Evolutionary conservation across 78 protist genomes (phyloP), one percentile per base, ranked within the genome.

Genomic region (Bodo saltans): DNA sequence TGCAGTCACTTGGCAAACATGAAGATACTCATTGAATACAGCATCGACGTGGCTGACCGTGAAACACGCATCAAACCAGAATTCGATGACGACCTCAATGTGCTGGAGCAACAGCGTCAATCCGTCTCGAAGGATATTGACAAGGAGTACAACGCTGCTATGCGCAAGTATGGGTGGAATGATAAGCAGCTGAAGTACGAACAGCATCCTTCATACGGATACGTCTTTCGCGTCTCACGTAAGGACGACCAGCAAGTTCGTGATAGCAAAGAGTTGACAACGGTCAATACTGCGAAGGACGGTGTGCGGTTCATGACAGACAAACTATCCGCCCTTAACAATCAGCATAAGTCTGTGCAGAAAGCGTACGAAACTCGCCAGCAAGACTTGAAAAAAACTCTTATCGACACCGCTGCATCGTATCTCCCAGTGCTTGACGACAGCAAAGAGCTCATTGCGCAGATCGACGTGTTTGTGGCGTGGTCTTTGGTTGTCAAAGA

Each of bases 221-320:
- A 82, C 84, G 32, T 21, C 87, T 42, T 80, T 21, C 83, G 92
- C 34, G 68, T 86, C 47, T 38, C 80, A 27, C 52, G 85, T 26
- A 78, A 88, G 83, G 95, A 92, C 69, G 95, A 86, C 69, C 79
- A 72, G 38, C 28, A 47, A 23, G 70, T 94, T 40, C 69, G 96
- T 11, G 42, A 23, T 42, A 70, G 74, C 28, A 67, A 30, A 8
- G n/a, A 40, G 34, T 91, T 83, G 83, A 0, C 12, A 0, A 47
- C 8, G 35, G 8, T 81, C 37, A 73, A 73, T 11, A 47, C 52
- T 2, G 78, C 12, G 34, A 73, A 68, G 71, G 71, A 34, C 76
- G 27, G 34, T 72, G 76, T 72, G 3, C 76, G 42, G 11, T 34
- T 23, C 42, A 2, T 17, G 8, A 12, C 34, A 2, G 71, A 27